phyloP scores from a whole-genome alignment of 208 protist species.

The Trypanosoma mega region DNA sequence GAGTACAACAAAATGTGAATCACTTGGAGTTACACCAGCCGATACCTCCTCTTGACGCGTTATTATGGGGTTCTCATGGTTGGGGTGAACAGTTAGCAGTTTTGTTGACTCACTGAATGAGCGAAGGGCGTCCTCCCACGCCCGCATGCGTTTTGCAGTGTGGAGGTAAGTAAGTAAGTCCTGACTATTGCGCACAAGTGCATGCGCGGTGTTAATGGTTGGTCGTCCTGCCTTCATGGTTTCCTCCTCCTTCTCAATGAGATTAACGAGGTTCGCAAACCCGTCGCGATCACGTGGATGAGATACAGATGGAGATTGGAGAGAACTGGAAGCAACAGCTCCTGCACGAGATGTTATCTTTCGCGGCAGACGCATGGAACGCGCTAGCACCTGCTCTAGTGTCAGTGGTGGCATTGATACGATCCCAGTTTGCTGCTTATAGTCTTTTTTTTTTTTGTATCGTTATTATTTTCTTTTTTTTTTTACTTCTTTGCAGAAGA shows the following conservation, averaged over 20 bases:
- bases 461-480: slow-evolving; percentile 7
- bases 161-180: slow-evolving; percentile 72
- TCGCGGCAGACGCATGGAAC: slow-evolving; percentile 73
- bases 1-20: slow-evolving; percentile 46
- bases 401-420: slow-evolving; percentile 68
- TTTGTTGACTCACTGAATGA: slow-evolving; percentile 55
- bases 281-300: not conserved
- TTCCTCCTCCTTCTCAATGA: slow-evolving; percentile 69
- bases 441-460: slow-evolving; percentile 19
- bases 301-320: not conserved
- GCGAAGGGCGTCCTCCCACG: slow-evolving; percentile 70
- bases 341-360: slow-evolving; percentile 32
- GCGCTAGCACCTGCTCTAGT: slow-evolving; percentile 85
- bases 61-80: not conserved
- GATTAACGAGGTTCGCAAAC: slow-evolving; percentile 43
- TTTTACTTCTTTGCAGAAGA: slow-evolving; percentile 8
- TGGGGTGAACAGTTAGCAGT: slow-evolving; percentile 7
- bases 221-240: slow-evolving; percentile 33
- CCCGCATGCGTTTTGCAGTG: slow-evolving; percentile 43
- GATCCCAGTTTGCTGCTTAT: not conserved
- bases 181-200: slow-evolving; percentile 55
- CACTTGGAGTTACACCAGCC: slow-evolving; percentile 33
- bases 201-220: slow-evolving; percentile 34
- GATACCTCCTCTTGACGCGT: not conserved
- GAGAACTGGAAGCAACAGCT: not conserved